These are phyloP conservation scores for Eucalyptus erythrocorys DNA, from an alignment of 345 rosid species.

Conservation along the genomic window DNA sequence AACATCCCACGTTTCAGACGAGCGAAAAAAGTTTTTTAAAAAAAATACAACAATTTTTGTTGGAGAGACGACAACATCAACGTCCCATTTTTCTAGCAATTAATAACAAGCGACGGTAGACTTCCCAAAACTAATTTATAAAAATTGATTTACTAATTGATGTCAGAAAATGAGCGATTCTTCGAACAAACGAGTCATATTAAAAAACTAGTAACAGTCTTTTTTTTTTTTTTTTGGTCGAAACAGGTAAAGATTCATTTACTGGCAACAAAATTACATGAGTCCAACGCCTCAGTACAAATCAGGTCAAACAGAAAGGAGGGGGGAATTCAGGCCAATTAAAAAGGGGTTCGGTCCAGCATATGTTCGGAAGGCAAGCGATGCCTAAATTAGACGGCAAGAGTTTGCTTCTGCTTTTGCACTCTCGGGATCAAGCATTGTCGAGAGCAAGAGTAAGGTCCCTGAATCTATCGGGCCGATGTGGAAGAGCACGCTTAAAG, in stretches of 20 bases:
- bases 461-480: fast-evolving
- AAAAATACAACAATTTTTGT: background rate
- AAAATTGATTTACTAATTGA: background rate
- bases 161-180: fast-evolving
- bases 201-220: fast-evolving
- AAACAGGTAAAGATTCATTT: no score
- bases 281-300: no score
- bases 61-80: background rate
- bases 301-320: no score
- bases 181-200: no score
- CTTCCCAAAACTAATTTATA: no score
- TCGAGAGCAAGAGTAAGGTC: background rate
- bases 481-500: background rate
- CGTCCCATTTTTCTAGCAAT: background rate
- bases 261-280: no score
- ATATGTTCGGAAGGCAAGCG: background rate
- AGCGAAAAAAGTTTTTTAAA: background rate
- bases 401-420: background rate
- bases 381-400: fast-evolving
- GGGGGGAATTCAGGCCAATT: no score
- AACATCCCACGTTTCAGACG: background rate
- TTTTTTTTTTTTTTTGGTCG: no score
- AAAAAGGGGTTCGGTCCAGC: background rate
- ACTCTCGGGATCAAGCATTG: background rate
- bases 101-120: background rate